phyloP scores from a whole-genome alignment of 768 basidiomycete genomes.

The Clitopilus passeckerianus region DNA sequence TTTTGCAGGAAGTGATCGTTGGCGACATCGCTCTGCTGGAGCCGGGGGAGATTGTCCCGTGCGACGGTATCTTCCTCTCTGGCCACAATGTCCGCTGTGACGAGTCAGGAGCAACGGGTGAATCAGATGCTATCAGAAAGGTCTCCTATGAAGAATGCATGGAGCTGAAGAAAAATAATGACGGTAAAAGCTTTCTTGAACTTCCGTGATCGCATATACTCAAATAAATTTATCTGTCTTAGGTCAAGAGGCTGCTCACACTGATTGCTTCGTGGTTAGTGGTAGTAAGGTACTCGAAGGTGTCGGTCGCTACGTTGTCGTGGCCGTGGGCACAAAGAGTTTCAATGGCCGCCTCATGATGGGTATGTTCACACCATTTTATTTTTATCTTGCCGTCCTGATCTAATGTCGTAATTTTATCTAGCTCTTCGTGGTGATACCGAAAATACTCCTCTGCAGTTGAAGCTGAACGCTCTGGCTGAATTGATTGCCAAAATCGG shows the following conservation, averaged over 20 bases:
- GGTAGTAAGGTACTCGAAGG: constrained; percentile 95
- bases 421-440: constrained; percentile 81
- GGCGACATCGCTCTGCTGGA: constrained; percentile 91
- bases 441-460: constrained; percentile 89
- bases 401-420: not conserved
- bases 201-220: constrained; percentile 4
- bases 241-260: constrained; percentile 44
- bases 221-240: not conserved
- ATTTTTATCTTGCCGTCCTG: constrained; percentile 3
- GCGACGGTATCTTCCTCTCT: constrained; percentile 89
- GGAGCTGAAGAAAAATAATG: constrained; percentile 32
- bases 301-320: constrained; percentile 87
- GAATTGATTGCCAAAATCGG: constrained; percentile 94
- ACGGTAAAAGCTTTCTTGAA: constrained; percentile 3
- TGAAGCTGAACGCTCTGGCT: constrained; percentile 91
- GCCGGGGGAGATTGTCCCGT: constrained; percentile 94
- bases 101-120: constrained; percentile 94
- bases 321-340: constrained; percentile 86
- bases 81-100: constrained; percentile 96
- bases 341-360: constrained; percentile 99
- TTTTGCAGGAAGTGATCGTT: constrained; percentile 77
- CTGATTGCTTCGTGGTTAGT: constrained; percentile 88
- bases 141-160: constrained; percentile 71
- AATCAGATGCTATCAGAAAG: constrained; percentile 94
- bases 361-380: constrained; percentile 50